phyloP scores from a whole-genome alignment of 2,329 filamentous ascomycete species.

The Sporothrix variecibatus region DNA sequence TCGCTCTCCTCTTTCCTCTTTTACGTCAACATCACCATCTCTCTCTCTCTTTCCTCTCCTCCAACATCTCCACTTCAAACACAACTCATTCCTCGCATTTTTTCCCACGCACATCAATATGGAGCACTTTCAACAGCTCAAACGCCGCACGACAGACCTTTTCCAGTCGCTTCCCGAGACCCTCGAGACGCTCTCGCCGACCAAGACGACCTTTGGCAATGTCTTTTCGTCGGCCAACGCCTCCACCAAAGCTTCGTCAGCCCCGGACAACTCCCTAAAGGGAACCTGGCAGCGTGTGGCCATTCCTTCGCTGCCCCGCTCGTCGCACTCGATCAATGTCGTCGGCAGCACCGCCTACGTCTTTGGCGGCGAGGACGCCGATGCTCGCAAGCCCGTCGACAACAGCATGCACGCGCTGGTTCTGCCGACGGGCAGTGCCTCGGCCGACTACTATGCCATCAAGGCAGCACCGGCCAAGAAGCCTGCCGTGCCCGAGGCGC shows the following conservation, averaged over 20 bases:
- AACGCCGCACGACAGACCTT: slow-evolving; percentile 58
- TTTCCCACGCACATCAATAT: slow-evolving; percentile 38
- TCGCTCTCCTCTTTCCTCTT: not conserved
- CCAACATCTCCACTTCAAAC: not conserved
- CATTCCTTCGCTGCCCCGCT: slow-evolving; percentile 63
- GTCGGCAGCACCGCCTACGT: slow-evolving; percentile 59
- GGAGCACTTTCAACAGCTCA: slow-evolving; percentile 56
- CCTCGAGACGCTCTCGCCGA: slow-evolving; percentile 37
- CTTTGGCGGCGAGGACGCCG: slow-evolving; percentile 71
- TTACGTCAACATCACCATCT: not conserved
- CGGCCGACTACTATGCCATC: slow-evolving; percentile 61
- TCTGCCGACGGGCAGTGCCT: slow-evolving; percentile 58
- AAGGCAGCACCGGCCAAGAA: slow-evolving; percentile 44
- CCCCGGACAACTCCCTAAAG: slow-evolving; percentile 44
- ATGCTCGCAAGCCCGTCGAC: slow-evolving; percentile 64
- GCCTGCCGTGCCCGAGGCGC: slow-evolving; percentile 30
- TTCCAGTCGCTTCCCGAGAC: slow-evolving; percentile 53
- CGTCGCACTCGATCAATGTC: slow-evolving; percentile 71
- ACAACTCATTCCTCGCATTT: not conserved
- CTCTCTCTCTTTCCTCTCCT: not conserved
- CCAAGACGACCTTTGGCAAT: slow-evolving; percentile 24
- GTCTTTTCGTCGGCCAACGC: not conserved
- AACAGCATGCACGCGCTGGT: slow-evolving; percentile 70
- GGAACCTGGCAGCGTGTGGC: slow-evolving; percentile 64
- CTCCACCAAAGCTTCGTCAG: not conserved